Evolutionary conservation across 2,329 filamentous ascomycete genomes (phyloP).

Genomic region (Trichoderma atroviride): DNA sequence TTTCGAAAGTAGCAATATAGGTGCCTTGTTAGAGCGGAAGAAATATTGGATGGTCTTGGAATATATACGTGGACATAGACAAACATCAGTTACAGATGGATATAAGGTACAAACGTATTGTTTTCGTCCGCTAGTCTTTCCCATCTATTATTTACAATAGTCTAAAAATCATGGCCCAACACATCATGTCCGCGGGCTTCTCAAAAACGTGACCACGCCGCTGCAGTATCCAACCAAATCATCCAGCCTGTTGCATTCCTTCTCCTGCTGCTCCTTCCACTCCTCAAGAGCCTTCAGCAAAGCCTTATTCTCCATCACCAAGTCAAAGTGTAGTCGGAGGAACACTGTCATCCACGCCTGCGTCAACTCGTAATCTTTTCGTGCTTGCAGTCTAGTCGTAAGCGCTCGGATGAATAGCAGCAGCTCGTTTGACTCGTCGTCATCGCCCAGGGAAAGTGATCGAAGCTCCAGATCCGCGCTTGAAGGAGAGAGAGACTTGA

Average conservation of each 20-base stretch:
- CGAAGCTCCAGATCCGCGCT: conserved; percentile 90
- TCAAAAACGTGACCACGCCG: conserved; percentile 81
- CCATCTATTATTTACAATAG: background rate
- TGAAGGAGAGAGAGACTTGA: conserved; percentile 80
- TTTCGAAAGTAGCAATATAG: background rate
- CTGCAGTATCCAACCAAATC: conserved; percentile 83
- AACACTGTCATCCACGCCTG: conserved; percentile 99
- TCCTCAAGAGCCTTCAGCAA: conserved; percentile 62
- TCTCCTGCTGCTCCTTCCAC: conserved; percentile 74
- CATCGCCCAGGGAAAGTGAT: conserved; percentile 61
- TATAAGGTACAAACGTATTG: background rate
- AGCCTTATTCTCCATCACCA: conserved; percentile 53
- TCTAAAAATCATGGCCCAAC: background rate
- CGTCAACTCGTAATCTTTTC: conserved; percentile 86
- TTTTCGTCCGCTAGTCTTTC: conserved; percentile 11
- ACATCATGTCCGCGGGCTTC: conserved; percentile 58
- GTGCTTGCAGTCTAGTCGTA: conserved; percentile 67
- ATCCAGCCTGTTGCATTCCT: conserved; percentile 70
- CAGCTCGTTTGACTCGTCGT: conserved; percentile 66
- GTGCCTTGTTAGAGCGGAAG: background rate
- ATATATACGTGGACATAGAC: background rate
- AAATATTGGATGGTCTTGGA: too few species aligned
- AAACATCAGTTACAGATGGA: background rate
- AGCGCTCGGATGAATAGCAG: conserved; percentile 80
- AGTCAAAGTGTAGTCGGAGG: conserved; percentile 72